phyloP scores from a whole-genome alignment of 2,329 filamentous ascomycete species.

The Claviceps sp. region DNA sequence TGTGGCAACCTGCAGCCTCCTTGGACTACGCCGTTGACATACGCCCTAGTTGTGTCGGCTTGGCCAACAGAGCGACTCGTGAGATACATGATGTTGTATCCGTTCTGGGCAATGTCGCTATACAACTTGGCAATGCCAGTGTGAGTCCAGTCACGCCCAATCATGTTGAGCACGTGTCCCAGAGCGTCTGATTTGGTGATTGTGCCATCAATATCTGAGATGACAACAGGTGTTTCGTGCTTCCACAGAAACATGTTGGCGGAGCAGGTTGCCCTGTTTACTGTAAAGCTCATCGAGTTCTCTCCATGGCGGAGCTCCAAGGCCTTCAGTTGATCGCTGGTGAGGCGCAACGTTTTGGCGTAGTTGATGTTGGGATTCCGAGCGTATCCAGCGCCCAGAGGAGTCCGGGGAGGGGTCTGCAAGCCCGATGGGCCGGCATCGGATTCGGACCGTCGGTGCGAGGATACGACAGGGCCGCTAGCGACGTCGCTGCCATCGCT shows the following conservation, averaged over 20 bases:
- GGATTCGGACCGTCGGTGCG: slow-evolving; percentile 54
- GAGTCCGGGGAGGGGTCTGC: slow-evolving; percentile 55
- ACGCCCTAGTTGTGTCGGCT: slow-evolving; percentile 78
- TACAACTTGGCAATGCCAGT: slow-evolving; percentile 94
- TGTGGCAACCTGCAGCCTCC: slow-evolving; percentile 76
- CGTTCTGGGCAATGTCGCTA: slow-evolving; percentile 86
- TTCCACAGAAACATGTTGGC: slow-evolving; percentile 93
- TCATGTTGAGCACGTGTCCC: slow-evolving; percentile 90
- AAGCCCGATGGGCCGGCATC: slow-evolving; percentile 41
- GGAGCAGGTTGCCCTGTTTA: slow-evolving; percentile 84
- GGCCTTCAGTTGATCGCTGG: slow-evolving; percentile 86
- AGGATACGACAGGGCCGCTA: slow-evolving; percentile 28
- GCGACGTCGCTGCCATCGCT: slow-evolving; percentile 65
- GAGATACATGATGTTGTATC: slow-evolving; percentile 97
- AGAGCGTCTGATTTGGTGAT: slow-evolving; percentile 96
- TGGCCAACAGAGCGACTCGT: slow-evolving; percentile 90
- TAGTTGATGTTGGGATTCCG: slow-evolving; percentile 75
- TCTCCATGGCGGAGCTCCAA: slow-evolving; percentile 71
- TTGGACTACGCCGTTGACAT: slow-evolving; percentile 79
- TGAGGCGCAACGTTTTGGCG: slow-evolving; percentile 89
- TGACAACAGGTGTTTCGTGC: slow-evolving; percentile 83
- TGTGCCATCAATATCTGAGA: slow-evolving; percentile 96
- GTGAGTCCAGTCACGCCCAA: slow-evolving; percentile 96
- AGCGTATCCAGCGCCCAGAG: slow-evolving; percentile 48
- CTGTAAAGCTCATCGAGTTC: slow-evolving; percentile 91